A percentile compares a stretch with the other conserved stretches of the same genome.
Evolutionary conservation across 1,284 basidiomycete species (phyloP).

Genomic region (Heterobasidion annosum): DNA sequence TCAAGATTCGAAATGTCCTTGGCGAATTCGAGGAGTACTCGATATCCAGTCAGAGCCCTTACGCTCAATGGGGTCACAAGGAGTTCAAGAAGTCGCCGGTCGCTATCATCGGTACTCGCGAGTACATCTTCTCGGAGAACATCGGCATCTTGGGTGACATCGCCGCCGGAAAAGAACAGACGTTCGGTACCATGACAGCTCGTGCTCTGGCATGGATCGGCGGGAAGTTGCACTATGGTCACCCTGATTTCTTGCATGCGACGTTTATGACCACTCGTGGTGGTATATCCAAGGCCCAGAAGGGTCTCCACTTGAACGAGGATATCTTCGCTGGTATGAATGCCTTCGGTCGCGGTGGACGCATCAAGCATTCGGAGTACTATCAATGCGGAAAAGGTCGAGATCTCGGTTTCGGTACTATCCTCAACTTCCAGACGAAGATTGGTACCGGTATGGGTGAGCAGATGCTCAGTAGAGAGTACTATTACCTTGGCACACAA

Average conservation of each 20-base stretch:
- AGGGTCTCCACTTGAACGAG: constrained; percentile 97
- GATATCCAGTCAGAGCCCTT: constrained; percentile 88
- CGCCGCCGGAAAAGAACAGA: constrained; percentile 99
- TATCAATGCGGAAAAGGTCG: constrained; percentile 99
- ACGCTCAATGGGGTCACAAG: constrained; percentile 88
- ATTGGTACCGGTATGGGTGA: constrained; percentile 99
- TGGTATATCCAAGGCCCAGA: constrained; percentile 98
- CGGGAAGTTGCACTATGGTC: constrained; percentile 97
- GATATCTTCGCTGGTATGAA: constrained; percentile 99
- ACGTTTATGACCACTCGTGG: constrained; percentile 98
- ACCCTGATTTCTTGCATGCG: constrained; percentile 98
- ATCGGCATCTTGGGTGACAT: constrained; percentile 99
- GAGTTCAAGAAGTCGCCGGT: constrained; percentile 90
- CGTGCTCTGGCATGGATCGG: constrained; percentile 96
- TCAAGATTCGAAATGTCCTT: constrained; percentile 97
- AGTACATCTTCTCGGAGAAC: constrained; percentile 99
- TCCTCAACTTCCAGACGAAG: constrained; percentile 99
- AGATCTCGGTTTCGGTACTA: constrained; percentile 99
- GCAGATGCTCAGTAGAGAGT: constrained; percentile 99
- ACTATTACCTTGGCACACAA: constrained; percentile 98
- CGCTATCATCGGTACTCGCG: constrained; percentile 96
- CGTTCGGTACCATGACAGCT: constrained; percentile 98
- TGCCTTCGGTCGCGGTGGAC: constrained; percentile 94
- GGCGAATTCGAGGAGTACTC: constrained; percentile 97
- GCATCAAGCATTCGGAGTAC: constrained; percentile 99